phyloP scores from a whole-genome alignment of 2,329 filamentous ascomycete species.

The Microsporum ferrugineum region DNA sequence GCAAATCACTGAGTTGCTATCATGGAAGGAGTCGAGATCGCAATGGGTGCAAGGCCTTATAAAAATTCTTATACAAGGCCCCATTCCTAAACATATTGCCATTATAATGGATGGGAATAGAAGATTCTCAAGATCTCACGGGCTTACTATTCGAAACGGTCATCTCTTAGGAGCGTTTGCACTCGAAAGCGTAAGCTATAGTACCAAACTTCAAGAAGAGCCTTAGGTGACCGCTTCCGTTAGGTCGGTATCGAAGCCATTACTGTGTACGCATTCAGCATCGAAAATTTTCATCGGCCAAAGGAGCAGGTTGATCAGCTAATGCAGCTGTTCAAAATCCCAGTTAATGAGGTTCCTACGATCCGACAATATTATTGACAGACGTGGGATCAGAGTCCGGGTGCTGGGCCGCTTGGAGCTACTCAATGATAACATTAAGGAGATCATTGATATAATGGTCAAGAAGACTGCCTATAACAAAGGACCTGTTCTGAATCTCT shows the following conservation, averaged over 20 bases:
- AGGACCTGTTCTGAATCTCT: background rate
- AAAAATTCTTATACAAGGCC: conserved; percentile 6
- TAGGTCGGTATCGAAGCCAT: conserved; percentile 5
- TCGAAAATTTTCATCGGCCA: conserved; percentile 13
- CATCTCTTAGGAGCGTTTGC: background rate
- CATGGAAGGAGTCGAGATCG: background rate
- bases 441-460: background rate
- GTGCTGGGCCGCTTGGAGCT: background rate
- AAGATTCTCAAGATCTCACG: background rate
- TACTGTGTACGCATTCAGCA: conserved; percentile 13
- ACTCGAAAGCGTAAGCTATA: background rate
- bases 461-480: background rate
- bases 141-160: background rate
- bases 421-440: background rate
- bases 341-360: background rate
- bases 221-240: background rate
- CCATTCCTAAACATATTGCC: background rate
- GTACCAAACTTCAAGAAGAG: background rate
- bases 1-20: background rate
- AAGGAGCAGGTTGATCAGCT: conserved; percentile 9
- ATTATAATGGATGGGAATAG: background rate
- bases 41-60: background rate
- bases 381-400: background rate
- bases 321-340: background rate
- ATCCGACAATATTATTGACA: background rate